Conservation (phyloP, 106 monocot genomes). For the Allium fistulosum region DNA sequence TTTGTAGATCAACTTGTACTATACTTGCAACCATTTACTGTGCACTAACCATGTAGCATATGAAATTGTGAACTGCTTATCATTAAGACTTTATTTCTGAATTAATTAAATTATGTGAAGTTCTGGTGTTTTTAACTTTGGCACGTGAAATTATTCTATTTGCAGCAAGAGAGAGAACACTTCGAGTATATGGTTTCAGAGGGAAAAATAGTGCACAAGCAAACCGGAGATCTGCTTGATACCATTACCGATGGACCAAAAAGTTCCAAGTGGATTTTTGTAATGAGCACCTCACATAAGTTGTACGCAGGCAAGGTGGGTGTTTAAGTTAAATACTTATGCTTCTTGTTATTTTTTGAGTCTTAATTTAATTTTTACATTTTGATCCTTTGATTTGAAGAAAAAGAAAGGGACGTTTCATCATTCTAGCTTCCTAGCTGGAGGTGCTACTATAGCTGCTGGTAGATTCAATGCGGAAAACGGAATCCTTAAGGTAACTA, state of each 20-base stretch:
- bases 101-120: no score
- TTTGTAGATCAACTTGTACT: no score
- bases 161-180: slow-evolving; percentile 44
- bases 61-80: no score
- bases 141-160: neutral
- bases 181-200: slow-evolving; percentile 57
- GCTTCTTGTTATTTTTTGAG: neutral
- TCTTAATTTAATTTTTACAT: neutral
- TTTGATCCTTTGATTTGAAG: slow-evolving; percentile 25
- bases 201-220: slow-evolving; percentile 64
- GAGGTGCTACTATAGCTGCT: slow-evolving; percentile 80
- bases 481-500: slow-evolving; percentile 62
- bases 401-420: slow-evolving; percentile 91
- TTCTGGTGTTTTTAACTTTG: neutral
- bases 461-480: slow-evolving; percentile 72
- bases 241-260: slow-evolving; percentile 25
- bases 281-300: slow-evolving; percentile 69
- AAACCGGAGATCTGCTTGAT: slow-evolving; percentile 55
- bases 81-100: no score
- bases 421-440: slow-evolving; percentile 96
- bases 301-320: slow-evolving; percentile 81
- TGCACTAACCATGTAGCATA: no score
- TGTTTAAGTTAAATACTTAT: neutral
- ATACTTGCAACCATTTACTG: no score
- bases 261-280: slow-evolving; percentile 85